phyloP scores from a whole-genome alignment of 306 rosid species.

The Alnus rubra region DNA sequence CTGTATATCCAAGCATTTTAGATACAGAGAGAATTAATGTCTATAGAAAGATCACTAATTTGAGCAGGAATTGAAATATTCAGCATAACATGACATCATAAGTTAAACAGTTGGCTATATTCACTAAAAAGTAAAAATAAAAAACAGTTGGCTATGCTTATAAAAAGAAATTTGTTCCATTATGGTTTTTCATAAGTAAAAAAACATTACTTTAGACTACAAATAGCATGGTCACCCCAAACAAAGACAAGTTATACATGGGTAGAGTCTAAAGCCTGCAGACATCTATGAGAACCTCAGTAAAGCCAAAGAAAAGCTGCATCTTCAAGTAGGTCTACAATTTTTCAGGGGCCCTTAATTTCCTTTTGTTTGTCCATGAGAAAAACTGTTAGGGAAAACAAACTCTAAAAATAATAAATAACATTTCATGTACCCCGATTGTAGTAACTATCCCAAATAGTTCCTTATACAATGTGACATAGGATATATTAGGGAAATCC shows the following conservation, averaged over 20 bases:
- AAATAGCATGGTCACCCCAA: neutral
- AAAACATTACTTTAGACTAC: neutral
- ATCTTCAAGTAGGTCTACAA: neutral
- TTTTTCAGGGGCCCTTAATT: neutral
- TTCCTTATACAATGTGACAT: neutral
- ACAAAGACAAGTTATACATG: neutral
- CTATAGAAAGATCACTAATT: slow-evolving; percentile 15
- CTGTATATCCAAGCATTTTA: slow-evolving; percentile 45
- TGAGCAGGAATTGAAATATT: slow-evolving; percentile 13
- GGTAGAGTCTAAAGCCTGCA: neutral
- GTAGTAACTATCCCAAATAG: neutral
- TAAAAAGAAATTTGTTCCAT: neutral
- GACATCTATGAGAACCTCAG: neutral
- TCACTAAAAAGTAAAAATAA: too few species aligned
- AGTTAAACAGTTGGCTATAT: too few species aligned
- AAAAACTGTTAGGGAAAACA: neutral
- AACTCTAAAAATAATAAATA: neutral
- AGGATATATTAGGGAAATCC: too few species aligned
- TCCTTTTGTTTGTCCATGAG: neutral
- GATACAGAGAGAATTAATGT: slow-evolving; percentile 22
- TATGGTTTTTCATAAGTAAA: neutral
- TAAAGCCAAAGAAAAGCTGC: slow-evolving; percentile 3
- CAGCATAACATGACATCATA: neutral
- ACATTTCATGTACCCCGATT: neutral
- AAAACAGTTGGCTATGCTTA: neutral